A percentile compares a stretch with the other conserved stretches of the same genome.
Evolutionary conservation across 768 basidiomycete species (phyloP).

Genomic region (Boletus eberwhitei): DNA sequence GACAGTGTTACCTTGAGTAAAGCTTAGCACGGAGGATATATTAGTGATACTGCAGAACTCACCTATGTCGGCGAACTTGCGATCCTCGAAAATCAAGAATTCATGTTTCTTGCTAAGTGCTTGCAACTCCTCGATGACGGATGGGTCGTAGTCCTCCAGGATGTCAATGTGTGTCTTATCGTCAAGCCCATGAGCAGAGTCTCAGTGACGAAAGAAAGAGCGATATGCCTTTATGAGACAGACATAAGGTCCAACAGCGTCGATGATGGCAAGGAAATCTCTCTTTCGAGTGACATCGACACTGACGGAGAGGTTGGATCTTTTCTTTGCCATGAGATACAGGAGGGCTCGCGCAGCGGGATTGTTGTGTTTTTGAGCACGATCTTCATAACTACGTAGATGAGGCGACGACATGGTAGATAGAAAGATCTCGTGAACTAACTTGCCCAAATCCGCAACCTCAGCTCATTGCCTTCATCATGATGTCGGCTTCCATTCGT

Average conservation of each 20-base stretch:
- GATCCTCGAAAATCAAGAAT: constrained; percentile 96
- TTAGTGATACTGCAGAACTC: background rate
- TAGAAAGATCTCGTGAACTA: background rate
- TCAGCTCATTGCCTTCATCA: constrained; percentile 1
- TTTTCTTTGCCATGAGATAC: constrained; percentile 79
- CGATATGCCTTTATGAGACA: constrained; percentile 87
- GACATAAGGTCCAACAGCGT: constrained; percentile 82
- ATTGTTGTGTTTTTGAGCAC: constrained; percentile 59
- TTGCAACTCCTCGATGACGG: constrained; percentile 65
- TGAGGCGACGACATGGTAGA: constrained; percentile 34
- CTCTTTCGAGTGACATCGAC: constrained; percentile 84
- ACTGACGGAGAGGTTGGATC: constrained; percentile 90
- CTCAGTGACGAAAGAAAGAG: constrained; percentile 5
- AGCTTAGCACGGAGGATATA: background rate
- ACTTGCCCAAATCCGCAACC: background rate
- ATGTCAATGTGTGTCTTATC: constrained; percentile 94
- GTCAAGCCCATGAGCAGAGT: constrained; percentile 25
- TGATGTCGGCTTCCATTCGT: constrained; percentile 34
- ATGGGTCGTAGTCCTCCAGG: constrained; percentile 82
- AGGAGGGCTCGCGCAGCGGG: constrained; percentile 77
- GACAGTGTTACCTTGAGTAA: constrained; percentile 86
- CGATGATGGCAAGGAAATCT: constrained; percentile 82
- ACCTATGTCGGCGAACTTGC: constrained; percentile 99
- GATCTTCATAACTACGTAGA: constrained; percentile 56
- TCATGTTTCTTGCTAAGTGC: constrained; percentile 76